Percentiles rank a stretch among this genome's conserved stretches.
Conservation (phyloP, 352 stramenopile species). For the Pythium insidiosum region DNA sequence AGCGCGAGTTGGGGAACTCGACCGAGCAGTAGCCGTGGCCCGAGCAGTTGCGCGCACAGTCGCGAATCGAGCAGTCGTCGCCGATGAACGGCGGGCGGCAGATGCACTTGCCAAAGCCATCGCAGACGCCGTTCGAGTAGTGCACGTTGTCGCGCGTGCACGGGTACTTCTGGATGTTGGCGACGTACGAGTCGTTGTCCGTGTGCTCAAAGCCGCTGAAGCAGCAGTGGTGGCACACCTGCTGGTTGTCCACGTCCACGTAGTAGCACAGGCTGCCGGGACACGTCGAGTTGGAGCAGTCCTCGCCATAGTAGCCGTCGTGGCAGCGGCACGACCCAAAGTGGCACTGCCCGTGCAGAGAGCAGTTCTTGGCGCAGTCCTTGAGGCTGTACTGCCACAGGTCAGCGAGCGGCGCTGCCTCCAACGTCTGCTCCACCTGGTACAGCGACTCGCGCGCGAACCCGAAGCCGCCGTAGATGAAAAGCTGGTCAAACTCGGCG, state of each 20-base stretch:
- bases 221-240: conserved; percentile 93
- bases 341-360: conserved; percentile 84
- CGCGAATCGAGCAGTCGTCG: conserved; percentile 87
- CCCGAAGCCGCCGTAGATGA: conserved; percentile 87
- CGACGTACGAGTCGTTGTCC: conserved; percentile 82
- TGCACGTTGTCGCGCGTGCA: conserved; percentile 81
- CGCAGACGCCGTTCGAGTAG: conserved; percentile 92
- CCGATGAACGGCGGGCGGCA: conserved; percentile 92
- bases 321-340: conserved; percentile 92
- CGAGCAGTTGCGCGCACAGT: conserved; percentile 89
- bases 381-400: conserved; percentile 89
- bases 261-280: conserved; percentile 92
- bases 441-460: conserved; percentile 68
- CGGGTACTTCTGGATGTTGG: conserved; percentile 87
- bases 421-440: conserved; percentile 44
- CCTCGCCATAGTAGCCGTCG: conserved; percentile 93
- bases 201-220: conserved; percentile 84
- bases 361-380: conserved; percentile 93
- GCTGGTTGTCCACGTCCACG: conserved; percentile 69
- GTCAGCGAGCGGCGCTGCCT: conserved; percentile 60
- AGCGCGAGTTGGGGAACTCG: conserved; percentile 94
- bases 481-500: conserved; percentile 45
- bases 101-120: conserved; percentile 94
- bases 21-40: conserved; percentile 93
- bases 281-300: conserved; percentile 94